A percentile compares a stretch with the other conserved stretches of the same genome.
phyloP scores from a whole-genome alignment of 1,139 yeast genomes.

The Petasospora rhodanensis region DNA sequence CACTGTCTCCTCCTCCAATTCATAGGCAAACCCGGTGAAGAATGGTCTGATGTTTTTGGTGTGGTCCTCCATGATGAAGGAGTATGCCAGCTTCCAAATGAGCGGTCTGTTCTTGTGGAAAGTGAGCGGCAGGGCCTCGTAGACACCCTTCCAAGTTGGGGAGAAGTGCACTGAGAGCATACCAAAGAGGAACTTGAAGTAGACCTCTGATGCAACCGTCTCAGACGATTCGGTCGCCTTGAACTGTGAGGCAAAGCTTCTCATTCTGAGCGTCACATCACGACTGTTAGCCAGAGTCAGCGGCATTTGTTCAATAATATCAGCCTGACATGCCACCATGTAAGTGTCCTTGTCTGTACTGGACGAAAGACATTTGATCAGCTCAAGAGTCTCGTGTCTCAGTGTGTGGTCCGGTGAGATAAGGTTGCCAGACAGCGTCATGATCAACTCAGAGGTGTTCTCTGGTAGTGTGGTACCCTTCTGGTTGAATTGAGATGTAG shows the following conservation, averaged over 20 bases:
- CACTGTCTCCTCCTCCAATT: conserved; percentile 7
- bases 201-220: conserved; percentile 32
- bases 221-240: conserved; percentile 34
- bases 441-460: conserved; percentile 9
- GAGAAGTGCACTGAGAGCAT: conserved; percentile 70
- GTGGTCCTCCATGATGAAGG: conserved; percentile 30
- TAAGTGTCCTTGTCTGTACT: conserved; percentile 28
- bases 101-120: conserved; percentile 38
- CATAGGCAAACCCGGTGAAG: conserved; percentile 7
- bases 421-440: conserved; percentile 32
- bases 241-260: conserved; percentile 54
- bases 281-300: conserved; percentile 66
- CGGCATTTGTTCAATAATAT: conserved; percentile 67
- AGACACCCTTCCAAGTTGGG: conserved; percentile 80
- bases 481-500: conserved; percentile 8
- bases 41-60: conserved; percentile 4
- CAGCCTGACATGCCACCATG: conserved; percentile 40
- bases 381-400: conserved; percentile 43
- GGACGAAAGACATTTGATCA: conserved; percentile 33
- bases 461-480: conserved; percentile 5
- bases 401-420: conserved; percentile 41
- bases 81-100: conserved; percentile 54
- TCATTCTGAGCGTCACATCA: conserved; percentile 65
- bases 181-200: conserved; percentile 66
- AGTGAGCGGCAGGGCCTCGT: conserved; percentile 52